phyloP scores from a whole-genome alignment of 805 yeast genomes.

The Metschnikowia lochheadii region DNA sequence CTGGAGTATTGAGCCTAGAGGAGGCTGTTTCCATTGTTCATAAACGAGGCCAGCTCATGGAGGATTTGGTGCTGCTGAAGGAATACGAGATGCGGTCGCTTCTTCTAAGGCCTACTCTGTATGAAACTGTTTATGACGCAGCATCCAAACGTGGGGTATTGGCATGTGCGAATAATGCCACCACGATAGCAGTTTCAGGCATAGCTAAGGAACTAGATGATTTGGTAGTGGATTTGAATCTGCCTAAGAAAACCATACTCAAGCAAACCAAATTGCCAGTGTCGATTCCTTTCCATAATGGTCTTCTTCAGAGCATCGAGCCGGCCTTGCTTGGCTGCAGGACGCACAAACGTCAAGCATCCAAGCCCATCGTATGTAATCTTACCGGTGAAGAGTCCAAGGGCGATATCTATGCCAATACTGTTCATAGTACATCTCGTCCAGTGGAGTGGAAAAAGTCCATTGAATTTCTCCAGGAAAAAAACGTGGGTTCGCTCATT shows the following conservation, averaged over 20 bases:
- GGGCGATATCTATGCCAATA: constrained; percentile 26
- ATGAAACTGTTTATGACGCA: constrained; percentile 19
- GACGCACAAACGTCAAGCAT: constrained; percentile 2
- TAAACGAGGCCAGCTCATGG: constrained; percentile 18
- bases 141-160: constrained; percentile 25
- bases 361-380: constrained; percentile 37
- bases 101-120: constrained; percentile 24
- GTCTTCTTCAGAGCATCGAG: constrained; percentile 36
- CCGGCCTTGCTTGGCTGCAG: constrained; percentile 24
- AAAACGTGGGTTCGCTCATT: constrained; percentile 20
- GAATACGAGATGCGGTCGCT: constrained; percentile 33
- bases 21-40: constrained; percentile 14
- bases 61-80: constrained; percentile 1
- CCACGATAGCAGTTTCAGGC: constrained; percentile 47
- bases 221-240: constrained; percentile 16
- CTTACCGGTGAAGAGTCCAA: constrained; percentile 25
- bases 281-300: constrained; percentile 49
- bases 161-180: constrained; percentile 45
- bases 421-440: constrained; percentile 37
- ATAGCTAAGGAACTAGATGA: constrained; percentile 20
- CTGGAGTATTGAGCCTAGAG: constrained; percentile 12
- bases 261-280: constrained; percentile 37
- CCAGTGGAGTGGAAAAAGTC: constrained; percentile 44
- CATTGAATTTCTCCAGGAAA: constrained; percentile 20
- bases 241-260: constrained; percentile 18